Evolutionary conservation across 2,329 filamentous ascomycete genomes (phyloP), one percentile per base, ranked within the genome.

Genomic region (Leptographium lundbergii): DNA sequence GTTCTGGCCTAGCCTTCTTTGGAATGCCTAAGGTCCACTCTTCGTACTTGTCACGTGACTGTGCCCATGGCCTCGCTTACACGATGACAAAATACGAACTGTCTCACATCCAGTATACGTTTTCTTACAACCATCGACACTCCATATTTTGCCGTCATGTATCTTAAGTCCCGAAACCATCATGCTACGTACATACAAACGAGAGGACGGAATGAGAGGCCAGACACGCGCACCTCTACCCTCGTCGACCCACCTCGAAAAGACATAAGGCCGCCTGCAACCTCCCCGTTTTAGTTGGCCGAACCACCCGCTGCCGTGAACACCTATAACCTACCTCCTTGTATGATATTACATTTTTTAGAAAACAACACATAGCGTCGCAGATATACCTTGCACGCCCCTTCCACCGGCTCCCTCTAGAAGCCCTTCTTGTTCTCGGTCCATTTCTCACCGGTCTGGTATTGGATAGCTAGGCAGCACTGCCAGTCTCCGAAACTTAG

Each of bases 1-100:
- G 51, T 24, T 7, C 32, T 5, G 36, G 60, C 61, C 66, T 68
- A 68, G 60, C 65, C 60, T 0, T n/a, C 61, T 65, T 56, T 0
- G 63, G 63, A 56, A 62, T 27, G 53, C 52, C 36, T 59, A 48
- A 45, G 1, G 4, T 32, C 29, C n/a, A 25, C 6, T 51, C 17
- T 6, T 19, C 22, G 10, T 9, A 32, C 1, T 1, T 7, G 17
- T 56, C 60, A 61, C 60, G 60, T 61, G 60, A 56, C 17, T 10
- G 19, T 7, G 25, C 13, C 27, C 47, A 48, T 25, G 11, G 11
- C 4, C 14, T 22, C 14, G 32, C 11, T 55, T 24, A 17, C 24
- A 14, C 32, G 32, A 7, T 9, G 32, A 9, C 32, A 34, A n/a
- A n/a, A n/a, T 34, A 7, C 6, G 2, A 7, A 34, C 32, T 34